phyloP scores from a whole-genome alignment of 2,329 filamentous ascomycete species.

The Penicillium sp. region DNA sequence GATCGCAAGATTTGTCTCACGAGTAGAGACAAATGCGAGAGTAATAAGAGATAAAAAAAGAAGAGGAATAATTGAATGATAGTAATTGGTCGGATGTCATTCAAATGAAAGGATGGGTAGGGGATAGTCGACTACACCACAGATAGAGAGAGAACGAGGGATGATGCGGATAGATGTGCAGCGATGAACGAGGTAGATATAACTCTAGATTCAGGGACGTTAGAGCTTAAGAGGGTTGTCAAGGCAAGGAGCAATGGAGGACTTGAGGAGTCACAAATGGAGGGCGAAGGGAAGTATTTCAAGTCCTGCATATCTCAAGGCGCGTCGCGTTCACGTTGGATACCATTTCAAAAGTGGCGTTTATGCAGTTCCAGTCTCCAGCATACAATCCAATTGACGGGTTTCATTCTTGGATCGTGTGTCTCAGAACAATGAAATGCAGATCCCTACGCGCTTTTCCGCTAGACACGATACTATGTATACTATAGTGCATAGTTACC shows the following conservation, averaged over 20 bases:
- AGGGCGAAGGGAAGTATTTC: constrained; percentile 21
- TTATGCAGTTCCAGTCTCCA: constrained; percentile 6
- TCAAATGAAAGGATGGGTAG: constrained; percentile 10
- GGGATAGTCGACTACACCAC: not conserved
- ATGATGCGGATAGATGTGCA: constrained; percentile 1
- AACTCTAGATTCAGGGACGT: not conserved
- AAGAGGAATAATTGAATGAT: constrained; percentile 9
- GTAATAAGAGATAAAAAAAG: not conserved
- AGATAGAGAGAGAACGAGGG: constrained; percentile 7
- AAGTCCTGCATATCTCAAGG: constrained; percentile 13
- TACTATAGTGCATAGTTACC: not conserved
- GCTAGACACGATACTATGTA: not conserved
- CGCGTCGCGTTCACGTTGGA: constrained; percentile 22
- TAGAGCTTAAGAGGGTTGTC: not conserved
- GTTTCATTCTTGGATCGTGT: constrained; percentile 4
- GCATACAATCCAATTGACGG: constrained; percentile 6
- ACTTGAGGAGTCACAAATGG: constrained; percentile 8
- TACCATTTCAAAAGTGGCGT: constrained; percentile 7
- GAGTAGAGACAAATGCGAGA: not conserved
- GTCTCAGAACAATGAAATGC: not conserved
- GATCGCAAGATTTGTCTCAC: constrained; percentile 3
- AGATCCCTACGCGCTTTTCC: constrained; percentile 3
- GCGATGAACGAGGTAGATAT: constrained; percentile 9
- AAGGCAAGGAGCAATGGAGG: constrained; percentile 8
- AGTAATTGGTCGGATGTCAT: constrained; percentile 1